Conservation (phyloP, 2,329 filamentous ascomycete genomes). For the Fusarium haematococcum region DNA sequence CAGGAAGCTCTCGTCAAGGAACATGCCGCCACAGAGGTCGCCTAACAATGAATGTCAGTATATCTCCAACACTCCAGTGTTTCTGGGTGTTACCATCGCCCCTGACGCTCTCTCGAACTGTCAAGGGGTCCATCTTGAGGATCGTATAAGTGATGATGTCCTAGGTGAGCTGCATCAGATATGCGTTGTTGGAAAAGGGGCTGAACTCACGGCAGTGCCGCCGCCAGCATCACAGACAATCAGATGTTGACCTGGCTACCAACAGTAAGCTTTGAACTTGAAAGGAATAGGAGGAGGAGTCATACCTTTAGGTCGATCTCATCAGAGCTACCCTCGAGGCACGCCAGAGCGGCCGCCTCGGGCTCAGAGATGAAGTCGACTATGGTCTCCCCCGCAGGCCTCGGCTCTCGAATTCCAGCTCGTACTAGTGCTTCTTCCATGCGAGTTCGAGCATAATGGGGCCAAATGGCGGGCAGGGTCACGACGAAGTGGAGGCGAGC, state of each 20-base stretch:
- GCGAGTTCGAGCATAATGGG: constrained; percentile 48
- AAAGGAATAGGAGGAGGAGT: neutral
- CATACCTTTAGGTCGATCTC: constrained; percentile 39
- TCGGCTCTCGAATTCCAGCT: constrained; percentile 52
- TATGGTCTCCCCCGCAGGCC: constrained; percentile 44
- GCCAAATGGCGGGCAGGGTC: constrained; percentile 61
- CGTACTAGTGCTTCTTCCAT: constrained; percentile 52
- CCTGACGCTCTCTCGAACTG: constrained; percentile 51
- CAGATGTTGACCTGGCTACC: constrained; percentile 41
- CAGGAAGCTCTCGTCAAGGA: constrained; percentile 55
- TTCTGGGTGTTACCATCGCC: constrained; percentile 48
- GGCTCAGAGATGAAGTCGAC: constrained; percentile 57
- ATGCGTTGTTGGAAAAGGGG: neutral
- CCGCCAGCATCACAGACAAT: constrained; percentile 54
- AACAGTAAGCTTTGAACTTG: neutral
- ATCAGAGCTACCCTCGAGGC: constrained; percentile 45
- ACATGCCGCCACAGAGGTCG: constrained; percentile 54
- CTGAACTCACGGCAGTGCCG: constrained; percentile 49
- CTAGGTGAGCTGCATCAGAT: constrained; percentile 31
- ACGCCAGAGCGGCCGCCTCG: constrained; percentile 58
- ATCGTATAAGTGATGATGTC: constrained; percentile 57
- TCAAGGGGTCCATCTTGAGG: constrained; percentile 38
- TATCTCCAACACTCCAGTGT: neutral
- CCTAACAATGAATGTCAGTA: constrained; percentile 40
- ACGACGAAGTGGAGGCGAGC: constrained; percentile 53